Conservation (phyloP, 768 basidiomycete species). For the Pleurotus tuoliensis region DNA sequence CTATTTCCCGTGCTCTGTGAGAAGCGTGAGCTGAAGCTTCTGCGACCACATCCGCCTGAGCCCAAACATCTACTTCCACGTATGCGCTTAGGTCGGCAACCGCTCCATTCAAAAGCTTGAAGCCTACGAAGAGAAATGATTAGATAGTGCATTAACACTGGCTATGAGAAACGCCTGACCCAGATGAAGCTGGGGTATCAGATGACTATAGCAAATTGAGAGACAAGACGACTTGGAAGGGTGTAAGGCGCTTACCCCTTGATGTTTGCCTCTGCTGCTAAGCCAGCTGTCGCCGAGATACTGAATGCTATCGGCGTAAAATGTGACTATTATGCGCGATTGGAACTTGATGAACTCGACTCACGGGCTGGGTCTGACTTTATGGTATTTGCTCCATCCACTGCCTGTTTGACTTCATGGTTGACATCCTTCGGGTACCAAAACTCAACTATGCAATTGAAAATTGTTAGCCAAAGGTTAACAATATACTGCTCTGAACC, state of each 20-base stretch:
- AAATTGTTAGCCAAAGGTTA: background rate
- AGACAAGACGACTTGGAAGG: background rate
- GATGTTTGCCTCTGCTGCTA: background rate
- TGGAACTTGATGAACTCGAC: background rate
- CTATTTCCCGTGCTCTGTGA: background rate
- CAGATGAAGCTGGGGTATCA: background rate
- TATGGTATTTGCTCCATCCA: background rate
- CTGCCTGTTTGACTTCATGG: background rate
- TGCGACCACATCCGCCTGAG: background rate
- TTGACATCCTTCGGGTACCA: constrained; percentile 4
- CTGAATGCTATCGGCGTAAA: background rate
- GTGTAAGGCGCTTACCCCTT: background rate
- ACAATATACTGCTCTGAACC: too few relatives aligned
- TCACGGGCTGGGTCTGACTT: background rate
- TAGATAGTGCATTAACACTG: background rate
- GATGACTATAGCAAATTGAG: background rate
- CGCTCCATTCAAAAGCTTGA: background rate
- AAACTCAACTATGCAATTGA: background rate
- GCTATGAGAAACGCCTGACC: background rate
- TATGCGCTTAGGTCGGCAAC: background rate
- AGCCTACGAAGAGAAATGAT: background rate
- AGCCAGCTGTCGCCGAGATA: background rate
- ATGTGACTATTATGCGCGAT: background rate
- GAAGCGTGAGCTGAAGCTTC: background rate
- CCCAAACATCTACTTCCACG: constrained; percentile 1